Base-by-base conservation (phyloP, 2,329 filamentous ascomycete species). In the Pseudogymnoascus sp. region DNA sequence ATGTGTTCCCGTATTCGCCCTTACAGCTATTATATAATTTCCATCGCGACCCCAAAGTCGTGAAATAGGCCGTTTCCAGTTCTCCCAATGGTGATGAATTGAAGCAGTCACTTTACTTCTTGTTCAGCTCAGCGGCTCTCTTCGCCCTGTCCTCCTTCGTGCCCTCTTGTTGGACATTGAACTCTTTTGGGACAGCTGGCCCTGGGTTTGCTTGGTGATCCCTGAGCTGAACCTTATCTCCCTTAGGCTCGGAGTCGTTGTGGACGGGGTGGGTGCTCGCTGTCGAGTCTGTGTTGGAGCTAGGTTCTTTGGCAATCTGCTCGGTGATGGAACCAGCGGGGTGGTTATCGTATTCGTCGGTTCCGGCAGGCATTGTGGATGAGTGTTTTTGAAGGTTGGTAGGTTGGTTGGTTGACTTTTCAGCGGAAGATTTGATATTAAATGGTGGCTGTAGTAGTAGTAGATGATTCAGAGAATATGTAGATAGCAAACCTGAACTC, bases 111-210 rank as follows among this genome's bases (percentile, higher is more conserved):
- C 28, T 54, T 54, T 54, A 54, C 28, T 54, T 54, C 68, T 87
- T 84, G 78, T 90, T 90, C 73, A 90, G 68, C 69, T 83, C 83
- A 71, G 85, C 77, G 63, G 84, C 85, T 72, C 83, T 86, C 11
- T 81, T 84, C 69, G 80, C 77, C 60, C 87, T 81, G 69, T 90
- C 87, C 71, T 88, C 86, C 74, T 87, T 88, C 62, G 81, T 84
- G 14, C 83, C 85, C 75, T 86, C 83, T 71, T 81, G 71, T 58
- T 80, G 71, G 35, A 74, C 74, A 14, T 79, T 78, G 75, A 85
- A 79, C 63, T 80, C 76, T 64, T 83, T 73, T 16, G 81, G 76
- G 25, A 85, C 67, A 28, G 76, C 84, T 14, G 85, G 85, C 35
- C 85, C 85, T 11, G 83, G 84, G 59, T 81, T 75, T 16, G 83